Conservation (phyloP, 176 grass and related monocot species). For the Tillandsia leiboldiana region DNA sequence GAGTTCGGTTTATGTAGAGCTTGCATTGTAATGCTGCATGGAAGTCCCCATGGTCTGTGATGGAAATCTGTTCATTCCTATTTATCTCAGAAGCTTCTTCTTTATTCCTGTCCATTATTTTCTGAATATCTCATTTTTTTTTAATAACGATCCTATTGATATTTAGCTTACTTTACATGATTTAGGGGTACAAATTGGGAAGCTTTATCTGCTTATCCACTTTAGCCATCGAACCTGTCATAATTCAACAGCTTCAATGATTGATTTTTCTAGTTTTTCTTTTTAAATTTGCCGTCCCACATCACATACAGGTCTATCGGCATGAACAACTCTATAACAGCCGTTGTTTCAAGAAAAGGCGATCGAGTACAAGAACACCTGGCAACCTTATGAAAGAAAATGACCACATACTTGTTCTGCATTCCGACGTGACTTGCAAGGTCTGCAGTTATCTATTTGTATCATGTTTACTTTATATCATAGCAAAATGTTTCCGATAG, state of each 20-base stretch:
- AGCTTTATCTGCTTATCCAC: neutral
- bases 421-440: neutral
- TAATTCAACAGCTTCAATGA: neutral
- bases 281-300: neutral
- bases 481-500: neutral
- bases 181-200: too few species aligned
- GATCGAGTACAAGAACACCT: neutral
- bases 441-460: neutral
- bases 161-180: too few species aligned
- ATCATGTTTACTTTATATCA: slow-evolving; percentile 3
- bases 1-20: too few species aligned
- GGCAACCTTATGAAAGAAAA: neutral
- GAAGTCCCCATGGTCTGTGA: too few species aligned
- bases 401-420: neutral
- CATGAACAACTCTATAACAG: slow-evolving; percentile 1
- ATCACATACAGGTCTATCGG: neutral
- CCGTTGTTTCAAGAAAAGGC: neutral
- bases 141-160: too few species aligned
- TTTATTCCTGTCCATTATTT: too few species aligned
- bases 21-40: too few species aligned
- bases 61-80: too few species aligned
- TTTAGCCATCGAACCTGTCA: neutral
- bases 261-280: neutral
- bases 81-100: too few species aligned
- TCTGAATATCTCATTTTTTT: too few species aligned